Conservation (phyloP, 1,284 basidiomycete genomes). For the Chiua sp. region DNA sequence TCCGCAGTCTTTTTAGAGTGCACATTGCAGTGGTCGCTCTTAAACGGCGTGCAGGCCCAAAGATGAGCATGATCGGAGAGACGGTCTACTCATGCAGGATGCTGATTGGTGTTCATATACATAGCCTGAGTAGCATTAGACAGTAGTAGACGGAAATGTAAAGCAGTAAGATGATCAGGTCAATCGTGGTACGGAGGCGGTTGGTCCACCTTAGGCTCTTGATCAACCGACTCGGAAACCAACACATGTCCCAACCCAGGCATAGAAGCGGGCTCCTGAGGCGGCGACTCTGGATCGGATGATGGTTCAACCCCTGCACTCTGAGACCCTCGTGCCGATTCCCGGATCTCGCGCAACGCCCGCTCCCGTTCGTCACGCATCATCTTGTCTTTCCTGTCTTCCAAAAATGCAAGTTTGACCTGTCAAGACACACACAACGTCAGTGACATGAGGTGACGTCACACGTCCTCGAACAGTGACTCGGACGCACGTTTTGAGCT, state of each 20-base stretch:
- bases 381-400: slow-evolving; percentile 67
- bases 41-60: neutral
- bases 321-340: slow-evolving; percentile 4
- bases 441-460: neutral
- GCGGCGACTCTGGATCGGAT: neutral
- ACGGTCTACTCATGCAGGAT: too few relatives aligned
- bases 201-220: slow-evolving; percentile 17
- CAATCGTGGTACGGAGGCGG: slow-evolving; percentile 30
- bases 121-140: neutral
- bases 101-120: neutral
- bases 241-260: slow-evolving; percentile 32
- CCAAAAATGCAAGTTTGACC: slow-evolving; percentile 76
- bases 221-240: slow-evolving; percentile 5
- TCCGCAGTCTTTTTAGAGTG: neutral
- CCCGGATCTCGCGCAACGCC: slow-evolving; percentile 47
- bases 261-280: slow-evolving; percentile 8
- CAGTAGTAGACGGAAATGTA: neutral
- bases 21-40: too few relatives aligned
- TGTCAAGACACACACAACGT: slow-evolving; percentile 30
- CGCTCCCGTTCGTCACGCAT: slow-evolving; percentile 62
- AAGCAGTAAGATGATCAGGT: neutral
- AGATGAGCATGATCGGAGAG: neutral
- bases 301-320: neutral
- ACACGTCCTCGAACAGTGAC: neutral
- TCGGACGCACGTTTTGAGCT: slow-evolving; percentile 53